Evolutionary conservation across 2,329 filamentous ascomycete species (phyloP), one percentile per base, ranked within the genome.

Genomic region (Colletotrichum simmondsii): DNA sequence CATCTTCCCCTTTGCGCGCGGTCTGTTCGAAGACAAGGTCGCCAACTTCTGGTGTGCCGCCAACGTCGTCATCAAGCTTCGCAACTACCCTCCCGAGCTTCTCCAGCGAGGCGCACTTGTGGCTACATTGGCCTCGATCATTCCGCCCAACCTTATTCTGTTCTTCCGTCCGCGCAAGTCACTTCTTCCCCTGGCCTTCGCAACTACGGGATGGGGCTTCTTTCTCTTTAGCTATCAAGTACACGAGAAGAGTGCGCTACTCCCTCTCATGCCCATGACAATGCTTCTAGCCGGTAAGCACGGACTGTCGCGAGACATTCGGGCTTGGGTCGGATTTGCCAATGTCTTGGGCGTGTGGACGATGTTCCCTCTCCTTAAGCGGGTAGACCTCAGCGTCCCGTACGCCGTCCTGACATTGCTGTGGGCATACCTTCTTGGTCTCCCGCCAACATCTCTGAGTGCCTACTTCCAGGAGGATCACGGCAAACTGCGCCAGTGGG

Each of bases 221-320:
- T 99, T 98, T 81, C 87, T 99, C 19, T 98, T 97, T 85, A 97
- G 95, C 78, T 99, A 97, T 81, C 97, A 99, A 80, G 97, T 99
- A 0, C 97, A 99, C 79, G 97, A 99, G 85, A 99, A 99, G 88
- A 98, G 95, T 76, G 95, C 98, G 0, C 87, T 99, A 5, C 89
- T 99, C 2, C 97, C 97, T 1, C 86, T 99, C 59, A 90, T 98
- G 80, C 97, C 97, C 0, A 98, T 97, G 94, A 98, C 95, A 0
- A 84, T 98, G 7, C 87, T 98, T 5, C 87, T 99, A 52, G 93
- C 94, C 19, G 92, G 93, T 19, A 90, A 92, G 74, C 90, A 94
- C 61, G 96, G 96, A 0, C 84, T 99, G 62, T 91, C 91, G 72
- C 93, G 93, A 72, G 91, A 92, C 65, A 91, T 90, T 22, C 90